phyloP scores from a whole-genome alignment of 768 basidiomycete genomes.

The Rhizopogon vesiculosus region DNA sequence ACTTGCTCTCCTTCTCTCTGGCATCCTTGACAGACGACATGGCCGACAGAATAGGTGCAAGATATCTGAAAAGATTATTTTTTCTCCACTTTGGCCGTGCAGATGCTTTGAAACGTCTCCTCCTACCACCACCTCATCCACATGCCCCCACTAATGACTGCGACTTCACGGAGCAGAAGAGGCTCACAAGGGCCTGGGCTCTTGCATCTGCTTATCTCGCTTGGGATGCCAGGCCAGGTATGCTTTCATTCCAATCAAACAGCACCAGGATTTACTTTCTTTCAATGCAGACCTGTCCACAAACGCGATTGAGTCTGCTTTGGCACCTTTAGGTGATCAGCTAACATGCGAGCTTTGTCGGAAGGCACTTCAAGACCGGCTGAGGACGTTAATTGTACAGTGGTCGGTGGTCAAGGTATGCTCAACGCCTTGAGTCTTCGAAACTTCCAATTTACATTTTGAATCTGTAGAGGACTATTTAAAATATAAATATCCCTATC shows the following conservation, averaged over 20 bases:
- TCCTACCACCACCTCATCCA: conserved; percentile 69
- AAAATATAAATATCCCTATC: background rate
- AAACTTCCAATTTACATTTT: background rate
- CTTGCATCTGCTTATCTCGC: conserved; percentile 78
- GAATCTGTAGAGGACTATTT: background rate
- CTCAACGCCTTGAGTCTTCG: too few species aligned
- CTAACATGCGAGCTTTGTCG: conserved; percentile 68
- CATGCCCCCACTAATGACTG: conserved; percentile 68
- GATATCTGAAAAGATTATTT: conserved; percentile 77
- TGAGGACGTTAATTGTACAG: conserved; percentile 63
- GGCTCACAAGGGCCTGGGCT: conserved; percentile 76
- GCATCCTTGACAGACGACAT: conserved; percentile 66
- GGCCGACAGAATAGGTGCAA: conserved; percentile 63
- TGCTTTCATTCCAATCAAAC: conserved; percentile 10
- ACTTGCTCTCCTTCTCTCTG: conserved; percentile 69
- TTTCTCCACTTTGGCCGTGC: conserved; percentile 80
- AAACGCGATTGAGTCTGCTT: conserved; percentile 64
- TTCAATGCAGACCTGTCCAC: conserved; percentile 59
- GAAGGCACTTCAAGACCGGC: conserved; percentile 54
- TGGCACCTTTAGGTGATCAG: conserved; percentile 65
- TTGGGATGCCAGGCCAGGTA: conserved; percentile 81
- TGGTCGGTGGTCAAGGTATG: conserved; percentile 77
- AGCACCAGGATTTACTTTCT: conserved; percentile 1
- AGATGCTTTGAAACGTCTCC: conserved; percentile 76
- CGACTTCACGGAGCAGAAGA: conserved; percentile 75